Evolutionary conservation across 1,284 basidiomycete genomes (phyloP).

Genomic region (Caloboletus firmus): DNA sequence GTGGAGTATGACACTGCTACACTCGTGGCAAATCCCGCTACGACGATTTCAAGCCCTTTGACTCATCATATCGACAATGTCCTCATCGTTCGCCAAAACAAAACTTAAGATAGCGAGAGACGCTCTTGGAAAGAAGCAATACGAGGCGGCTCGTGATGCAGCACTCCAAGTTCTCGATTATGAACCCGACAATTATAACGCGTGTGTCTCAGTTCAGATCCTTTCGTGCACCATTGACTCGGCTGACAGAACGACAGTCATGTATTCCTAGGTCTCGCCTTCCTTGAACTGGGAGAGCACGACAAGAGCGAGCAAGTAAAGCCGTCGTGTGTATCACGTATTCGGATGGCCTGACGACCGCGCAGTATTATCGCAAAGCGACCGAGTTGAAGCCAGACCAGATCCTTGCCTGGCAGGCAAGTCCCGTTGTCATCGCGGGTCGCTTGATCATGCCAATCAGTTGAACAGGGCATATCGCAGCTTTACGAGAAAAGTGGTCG

Average conservation of each 20-base stretch:
- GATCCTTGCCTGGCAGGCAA: conserved; percentile 75
- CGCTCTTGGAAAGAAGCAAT: conserved; percentile 76
- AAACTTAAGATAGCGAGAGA: conserved; percentile 84
- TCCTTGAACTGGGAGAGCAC: conserved; percentile 67
- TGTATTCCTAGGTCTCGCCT: conserved; percentile 79
- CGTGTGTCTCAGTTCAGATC: conserved; percentile 50
- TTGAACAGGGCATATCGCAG: conserved; percentile 64
- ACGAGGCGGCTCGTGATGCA: conserved; percentile 64
- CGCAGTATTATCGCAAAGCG: conserved; percentile 74
- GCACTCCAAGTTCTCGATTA: conserved; percentile 66
- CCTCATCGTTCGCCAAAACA: conserved; percentile 53
- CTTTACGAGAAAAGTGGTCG: conserved; percentile 65
- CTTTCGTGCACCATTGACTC: background rate
- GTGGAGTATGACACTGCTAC: background rate
- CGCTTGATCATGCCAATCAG: conserved; percentile 1
- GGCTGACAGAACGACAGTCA: conserved; percentile 48
- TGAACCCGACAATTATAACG: conserved; percentile 78
- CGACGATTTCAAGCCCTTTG: background rate
- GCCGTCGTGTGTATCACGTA: background rate
- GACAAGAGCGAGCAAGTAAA: conserved; percentile 83
- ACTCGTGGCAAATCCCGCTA: background rate
- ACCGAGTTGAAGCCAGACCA: conserved; percentile 64
- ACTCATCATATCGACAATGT: too few species aligned
- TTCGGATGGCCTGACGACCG: conserved; percentile 18
- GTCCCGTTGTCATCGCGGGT: conserved; percentile 14